phyloP scores from a whole-genome alignment of 2,329 filamentous ascomycete species.

The Alternaria longipes region DNA sequence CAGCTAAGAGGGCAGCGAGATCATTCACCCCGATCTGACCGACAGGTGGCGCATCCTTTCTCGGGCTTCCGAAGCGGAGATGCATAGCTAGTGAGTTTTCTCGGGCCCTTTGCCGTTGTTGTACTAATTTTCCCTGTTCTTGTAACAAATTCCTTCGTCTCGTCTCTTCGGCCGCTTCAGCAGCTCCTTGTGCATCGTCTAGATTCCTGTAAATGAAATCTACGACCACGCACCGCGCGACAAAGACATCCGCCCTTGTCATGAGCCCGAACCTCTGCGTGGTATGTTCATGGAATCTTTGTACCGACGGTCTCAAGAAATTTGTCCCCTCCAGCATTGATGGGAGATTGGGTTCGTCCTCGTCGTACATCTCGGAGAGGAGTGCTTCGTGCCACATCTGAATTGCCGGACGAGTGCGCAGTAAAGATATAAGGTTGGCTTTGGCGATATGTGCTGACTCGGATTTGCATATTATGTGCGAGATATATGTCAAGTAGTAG shows the following conservation, averaged over 20 bases:
- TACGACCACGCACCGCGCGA: not conserved
- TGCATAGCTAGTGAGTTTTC: not conserved
- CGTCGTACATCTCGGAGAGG: not conserved
- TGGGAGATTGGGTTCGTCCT: not conserved
- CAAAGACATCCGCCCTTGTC: not conserved
- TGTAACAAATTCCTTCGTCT: not conserved
- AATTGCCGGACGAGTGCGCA: not conserved
- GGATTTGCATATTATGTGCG: not conserved
- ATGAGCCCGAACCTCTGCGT: not conserved
- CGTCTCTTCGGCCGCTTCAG: not conserved
- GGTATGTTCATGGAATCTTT: not conserved
- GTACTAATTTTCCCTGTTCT: not conserved
- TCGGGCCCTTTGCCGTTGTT: not conserved
- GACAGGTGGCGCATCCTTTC: rapidly evolving
- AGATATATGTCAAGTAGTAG: not conserved
- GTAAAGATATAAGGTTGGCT: not conserved
- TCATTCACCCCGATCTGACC: not conserved
- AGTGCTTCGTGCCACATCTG: slow-evolving; percentile 3
- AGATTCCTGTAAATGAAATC: not conserved
- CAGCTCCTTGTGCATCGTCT: not conserved
- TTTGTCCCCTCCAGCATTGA: not conserved
- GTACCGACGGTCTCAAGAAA: not conserved
- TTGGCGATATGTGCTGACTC: not conserved
- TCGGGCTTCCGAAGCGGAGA: not conserved
- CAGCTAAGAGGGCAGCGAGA: not conserved